Percentiles rank a stretch among this genome's conserved stretches.
Conservation (phyloP, 768 basidiomycete genomes). For the Suillus decipiens region DNA sequence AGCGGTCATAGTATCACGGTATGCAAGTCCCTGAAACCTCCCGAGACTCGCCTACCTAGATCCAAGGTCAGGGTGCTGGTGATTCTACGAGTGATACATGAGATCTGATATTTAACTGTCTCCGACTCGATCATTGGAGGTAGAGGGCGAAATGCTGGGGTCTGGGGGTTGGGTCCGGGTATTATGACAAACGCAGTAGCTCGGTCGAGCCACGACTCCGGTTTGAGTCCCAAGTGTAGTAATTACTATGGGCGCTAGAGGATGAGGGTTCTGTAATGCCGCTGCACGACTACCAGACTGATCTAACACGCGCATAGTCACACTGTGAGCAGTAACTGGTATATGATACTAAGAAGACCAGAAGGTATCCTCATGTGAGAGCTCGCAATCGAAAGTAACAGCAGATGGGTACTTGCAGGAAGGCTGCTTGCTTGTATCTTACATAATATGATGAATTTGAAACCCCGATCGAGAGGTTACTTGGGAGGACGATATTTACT, state of each 20-base stretch:
- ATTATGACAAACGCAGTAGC: neutral
- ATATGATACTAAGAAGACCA: neutral
- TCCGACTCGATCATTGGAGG: constrained; percentile 39
- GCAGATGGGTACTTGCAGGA: too few relatives aligned
- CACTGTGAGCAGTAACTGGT: too few relatives aligned
- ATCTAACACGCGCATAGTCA: neutral
- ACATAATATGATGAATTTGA: too few relatives aligned
- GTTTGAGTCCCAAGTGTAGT: neutral
- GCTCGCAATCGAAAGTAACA: too few relatives aligned
- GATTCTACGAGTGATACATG: constrained; percentile 17
- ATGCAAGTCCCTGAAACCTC: constrained; percentile 48
- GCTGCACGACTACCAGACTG: neutral
- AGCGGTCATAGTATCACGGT: neutral
- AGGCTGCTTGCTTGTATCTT: too few relatives aligned
- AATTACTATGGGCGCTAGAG: neutral
- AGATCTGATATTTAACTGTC: constrained; percentile 20
- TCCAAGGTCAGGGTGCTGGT: constrained; percentile 43
- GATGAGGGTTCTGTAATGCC: neutral
- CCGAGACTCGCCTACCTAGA: constrained; percentile 67
- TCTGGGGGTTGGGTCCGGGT: constrained; percentile 11
- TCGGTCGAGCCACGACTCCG: neutral
- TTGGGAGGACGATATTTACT: too few relatives aligned
- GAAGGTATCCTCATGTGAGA: neutral
- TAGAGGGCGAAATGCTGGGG: constrained; percentile 27
- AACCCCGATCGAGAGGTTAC: too few relatives aligned